These are phyloP conservation scores for Arabis alpina DNA, from an alignment of 345 rosid species.

Conservation along the genomic window DNA sequence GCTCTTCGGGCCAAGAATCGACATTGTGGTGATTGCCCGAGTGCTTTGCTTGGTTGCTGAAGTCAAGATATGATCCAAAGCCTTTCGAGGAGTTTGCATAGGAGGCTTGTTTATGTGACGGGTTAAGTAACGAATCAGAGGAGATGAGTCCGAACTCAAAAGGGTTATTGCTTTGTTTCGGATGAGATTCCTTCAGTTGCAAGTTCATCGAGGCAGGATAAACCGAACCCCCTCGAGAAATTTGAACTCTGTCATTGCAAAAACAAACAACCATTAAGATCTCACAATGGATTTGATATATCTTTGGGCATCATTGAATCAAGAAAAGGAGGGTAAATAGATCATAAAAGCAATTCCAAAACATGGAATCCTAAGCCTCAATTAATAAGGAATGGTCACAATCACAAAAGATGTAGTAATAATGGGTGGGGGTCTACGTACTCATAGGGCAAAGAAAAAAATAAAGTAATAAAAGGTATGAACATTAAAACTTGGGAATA, in stretches of 20 bases:
- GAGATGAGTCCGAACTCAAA: constrained; percentile 58
- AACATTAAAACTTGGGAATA: constrained; percentile 50
- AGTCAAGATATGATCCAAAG: constrained; percentile 53
- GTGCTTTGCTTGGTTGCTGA: constrained; percentile 49
- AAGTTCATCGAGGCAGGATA: constrained; percentile 45
- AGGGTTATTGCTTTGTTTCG: constrained; percentile 46
- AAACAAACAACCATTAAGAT: constrained; percentile 16
- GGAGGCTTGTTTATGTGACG: constrained; percentile 45
- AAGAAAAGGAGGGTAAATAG: constrained; percentile 23
- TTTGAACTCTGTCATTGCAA: constrained; percentile 50
- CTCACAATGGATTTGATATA: not conserved
- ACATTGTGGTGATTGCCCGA: constrained; percentile 41
- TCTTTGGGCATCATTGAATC: constrained; percentile 7
- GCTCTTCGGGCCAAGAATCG: constrained; percentile 60
- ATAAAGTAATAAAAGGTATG: constrained; percentile 34
- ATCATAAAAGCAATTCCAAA: constrained; percentile 12
- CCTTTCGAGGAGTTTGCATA: constrained; percentile 48
- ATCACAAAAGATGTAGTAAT: constrained; percentile 35
- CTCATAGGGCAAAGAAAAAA: constrained; percentile 36
- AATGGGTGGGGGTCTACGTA: constrained; percentile 54
- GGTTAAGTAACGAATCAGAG: constrained; percentile 53
- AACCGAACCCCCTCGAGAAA: constrained; percentile 33
- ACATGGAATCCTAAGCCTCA: constrained; percentile 38
- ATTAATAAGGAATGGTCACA: constrained; percentile 26
- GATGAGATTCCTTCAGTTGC: constrained; percentile 47